Evolutionary conservation across 192 early-diverging fungal species (phyloP).

Genomic region (Radiomyces spectabilis): DNA sequence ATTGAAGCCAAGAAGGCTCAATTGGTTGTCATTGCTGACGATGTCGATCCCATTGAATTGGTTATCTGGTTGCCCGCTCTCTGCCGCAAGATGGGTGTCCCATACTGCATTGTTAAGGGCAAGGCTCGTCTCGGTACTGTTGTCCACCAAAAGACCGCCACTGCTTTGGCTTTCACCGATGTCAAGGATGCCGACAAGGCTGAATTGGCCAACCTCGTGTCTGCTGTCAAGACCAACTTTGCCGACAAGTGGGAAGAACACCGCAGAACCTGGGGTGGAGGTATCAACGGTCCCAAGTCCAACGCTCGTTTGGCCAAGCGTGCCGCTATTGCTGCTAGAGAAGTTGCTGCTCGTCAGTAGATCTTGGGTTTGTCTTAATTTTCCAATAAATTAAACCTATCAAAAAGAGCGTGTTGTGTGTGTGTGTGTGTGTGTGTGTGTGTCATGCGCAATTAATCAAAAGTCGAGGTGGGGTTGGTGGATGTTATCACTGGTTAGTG

Average conservation of each 20-base stretch:
- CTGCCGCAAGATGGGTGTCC: constrained; percentile 99
- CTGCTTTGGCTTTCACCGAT: constrained; percentile 91
- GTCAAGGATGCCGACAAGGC: constrained; percentile 94
- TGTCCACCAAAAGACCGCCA: constrained; percentile 99
- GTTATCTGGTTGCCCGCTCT: constrained; percentile 99
- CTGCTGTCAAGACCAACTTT: constrained; percentile 92
- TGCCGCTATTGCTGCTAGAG: constrained; percentile 46
- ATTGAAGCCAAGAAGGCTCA: constrained; percentile 99
- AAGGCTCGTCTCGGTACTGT: constrained; percentile 98
- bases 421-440: no score
- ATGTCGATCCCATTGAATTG: constrained; percentile 99
- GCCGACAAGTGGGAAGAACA: constrained; percentile 89
- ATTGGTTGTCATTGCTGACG: constrained; percentile 98
- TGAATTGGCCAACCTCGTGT: constrained; percentile 78
- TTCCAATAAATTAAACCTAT: no score
- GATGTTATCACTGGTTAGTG: no score
- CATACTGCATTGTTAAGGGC: constrained; percentile 98
- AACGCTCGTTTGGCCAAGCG: constrained; percentile 74
- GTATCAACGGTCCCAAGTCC: constrained; percentile 94
- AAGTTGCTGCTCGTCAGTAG: constrained; percentile 37
- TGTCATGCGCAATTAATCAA: no score
- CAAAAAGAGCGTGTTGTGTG: no score
- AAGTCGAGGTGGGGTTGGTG: no score
- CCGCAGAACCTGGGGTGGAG: constrained; percentile 96
- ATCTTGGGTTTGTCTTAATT: not conserved